Evolutionary conservation across 176 grass and related monocot species (phyloP).

Genomic region (Avena atlantica): DNA sequence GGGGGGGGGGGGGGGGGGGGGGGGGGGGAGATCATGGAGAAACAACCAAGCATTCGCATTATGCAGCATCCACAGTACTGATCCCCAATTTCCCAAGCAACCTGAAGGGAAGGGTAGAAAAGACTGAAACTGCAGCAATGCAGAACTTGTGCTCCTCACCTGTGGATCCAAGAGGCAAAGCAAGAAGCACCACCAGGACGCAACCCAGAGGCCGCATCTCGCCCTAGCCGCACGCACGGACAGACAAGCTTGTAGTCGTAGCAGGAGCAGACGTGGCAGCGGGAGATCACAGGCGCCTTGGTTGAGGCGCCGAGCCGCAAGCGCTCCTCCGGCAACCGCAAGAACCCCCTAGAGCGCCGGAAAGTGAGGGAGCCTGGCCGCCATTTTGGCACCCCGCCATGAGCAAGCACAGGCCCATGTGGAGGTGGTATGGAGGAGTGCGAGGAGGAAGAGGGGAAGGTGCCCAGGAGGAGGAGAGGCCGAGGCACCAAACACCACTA

Average conservation of each 20-base stretch:
- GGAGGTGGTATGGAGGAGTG: neutral
- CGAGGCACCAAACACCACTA: neutral
- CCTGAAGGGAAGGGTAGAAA: neutral
- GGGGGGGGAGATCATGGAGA: neutral
- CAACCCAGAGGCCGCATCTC: conserved; percentile 48
- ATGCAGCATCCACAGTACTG: neutral
- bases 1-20: neutral
- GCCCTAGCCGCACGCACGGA: neutral
- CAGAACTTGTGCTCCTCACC: conserved; percentile 50
- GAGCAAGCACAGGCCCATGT: conserved; percentile 31
- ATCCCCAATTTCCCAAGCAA: neutral
- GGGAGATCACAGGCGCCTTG: conserved; percentile 40
- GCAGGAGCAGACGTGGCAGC: neutral
- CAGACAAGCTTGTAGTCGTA: neutral
- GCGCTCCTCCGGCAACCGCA: conserved; percentile 10
- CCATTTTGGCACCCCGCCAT: conserved; percentile 51
- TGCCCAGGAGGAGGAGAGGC: conserved; percentile 10
- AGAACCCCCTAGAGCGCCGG: conserved; percentile 32
- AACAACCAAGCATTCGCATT: neutral
- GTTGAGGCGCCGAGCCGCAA: neutral
- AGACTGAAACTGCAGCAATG: neutral
- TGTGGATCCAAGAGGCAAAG: conserved; percentile 67
- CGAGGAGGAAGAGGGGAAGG: conserved; percentile 11
- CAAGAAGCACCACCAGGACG: conserved; percentile 44
- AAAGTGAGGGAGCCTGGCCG: conserved; percentile 20